Conservation (phyloP, 2,329 filamentous ascomycete genomes). For the Metarhizium humberi region DNA sequence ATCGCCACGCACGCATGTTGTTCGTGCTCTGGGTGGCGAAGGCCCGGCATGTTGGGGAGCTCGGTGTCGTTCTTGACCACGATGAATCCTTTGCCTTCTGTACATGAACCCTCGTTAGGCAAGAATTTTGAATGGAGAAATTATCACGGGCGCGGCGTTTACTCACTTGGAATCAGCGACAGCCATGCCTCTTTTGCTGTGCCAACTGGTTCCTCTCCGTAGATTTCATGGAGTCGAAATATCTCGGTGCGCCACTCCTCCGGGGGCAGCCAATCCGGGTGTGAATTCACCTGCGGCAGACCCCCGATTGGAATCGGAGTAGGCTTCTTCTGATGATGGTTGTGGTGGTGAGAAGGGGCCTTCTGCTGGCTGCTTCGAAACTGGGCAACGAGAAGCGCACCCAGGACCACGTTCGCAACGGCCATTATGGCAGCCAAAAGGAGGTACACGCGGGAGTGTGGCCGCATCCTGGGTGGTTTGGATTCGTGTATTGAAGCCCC, state of each 20-base stretch:
- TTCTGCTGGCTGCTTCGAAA: not conserved
- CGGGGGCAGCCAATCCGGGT: conserved; percentile 5
- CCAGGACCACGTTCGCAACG: not conserved
- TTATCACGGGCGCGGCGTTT: no score
- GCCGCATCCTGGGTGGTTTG: not conserved
- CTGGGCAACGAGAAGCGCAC: not conserved
- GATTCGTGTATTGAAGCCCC: not conserved
- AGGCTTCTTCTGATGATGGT: not conserved
- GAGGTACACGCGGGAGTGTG: not conserved
- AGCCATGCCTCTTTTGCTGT: conserved; percentile 5
- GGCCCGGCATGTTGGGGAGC: conserved; percentile 3
- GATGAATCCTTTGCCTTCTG: conserved; percentile 8
- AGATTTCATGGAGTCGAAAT: conserved; percentile 2
- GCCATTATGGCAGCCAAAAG: not conserved
- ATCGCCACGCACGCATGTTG: conserved; percentile 2
- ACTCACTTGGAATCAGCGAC: conserved; percentile 7
- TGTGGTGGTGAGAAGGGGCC: not conserved
- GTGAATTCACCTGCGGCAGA: not conserved
- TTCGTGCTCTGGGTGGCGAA: conserved; percentile 1
- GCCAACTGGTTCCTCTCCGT: conserved; percentile 1
- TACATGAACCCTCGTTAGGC: not conserved
- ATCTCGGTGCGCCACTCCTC: conserved; percentile 8
- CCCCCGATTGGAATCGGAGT: conserved; percentile 1
- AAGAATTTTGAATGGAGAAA: not conserved
- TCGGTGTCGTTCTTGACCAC: conserved; percentile 4